Base-by-base conservation (phyloP, 164 flowering plant species). In the Cinnamomum micranthum region DNA sequence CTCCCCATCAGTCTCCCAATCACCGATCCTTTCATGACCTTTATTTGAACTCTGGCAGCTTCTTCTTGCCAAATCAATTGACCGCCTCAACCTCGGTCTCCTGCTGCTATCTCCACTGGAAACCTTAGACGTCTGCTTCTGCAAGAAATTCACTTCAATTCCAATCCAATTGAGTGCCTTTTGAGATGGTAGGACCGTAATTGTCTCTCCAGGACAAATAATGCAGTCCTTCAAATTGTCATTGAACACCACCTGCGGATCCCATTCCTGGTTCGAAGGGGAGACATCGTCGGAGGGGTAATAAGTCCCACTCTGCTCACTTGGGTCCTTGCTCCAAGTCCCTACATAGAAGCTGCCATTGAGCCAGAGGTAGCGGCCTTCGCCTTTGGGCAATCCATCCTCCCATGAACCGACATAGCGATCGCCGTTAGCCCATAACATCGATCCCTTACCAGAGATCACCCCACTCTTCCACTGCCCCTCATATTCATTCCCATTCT, bases 271-370 rank as follows among this genome's bases (percentile, higher is more conserved):
- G 66, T 78, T 76, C 0, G 47, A 81, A 3, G 72, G 64, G 2
- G 82, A 65, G 0, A 86, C 58, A 1, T 55, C 71, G 9, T 81
- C 85, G 0, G 87, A 79, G 0, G 94, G 90, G 65, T 91, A 88
- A 80, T 82, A 88, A 69, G 90, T 90, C 51, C 94, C 96, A 75
- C 65, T 86, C 70, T 85, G 90, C 50, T 89, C 90, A 6, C 72
- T 79, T 6, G 87, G 85, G 66, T 89, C 90, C 69, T 79, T 85
- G 71, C 92, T 85, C 97, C 97, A 92, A 60, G 74, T 76, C 17
- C 97, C 97, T 0, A 83, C 90, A 76, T 89, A 89, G 68, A 82
- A 86, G 77, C 94, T 88, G 50, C 93, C 93, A 77, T 90, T 90
- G 1, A 76, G 74, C 91, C 91, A 90, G 28, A 80, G 50, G 51